Evolutionary conservation across 1,284 basidiomycete species (phyloP), one percentile per base, ranked within the genome.

Genomic region (Cutaneotrichosporon sp.): DNA sequence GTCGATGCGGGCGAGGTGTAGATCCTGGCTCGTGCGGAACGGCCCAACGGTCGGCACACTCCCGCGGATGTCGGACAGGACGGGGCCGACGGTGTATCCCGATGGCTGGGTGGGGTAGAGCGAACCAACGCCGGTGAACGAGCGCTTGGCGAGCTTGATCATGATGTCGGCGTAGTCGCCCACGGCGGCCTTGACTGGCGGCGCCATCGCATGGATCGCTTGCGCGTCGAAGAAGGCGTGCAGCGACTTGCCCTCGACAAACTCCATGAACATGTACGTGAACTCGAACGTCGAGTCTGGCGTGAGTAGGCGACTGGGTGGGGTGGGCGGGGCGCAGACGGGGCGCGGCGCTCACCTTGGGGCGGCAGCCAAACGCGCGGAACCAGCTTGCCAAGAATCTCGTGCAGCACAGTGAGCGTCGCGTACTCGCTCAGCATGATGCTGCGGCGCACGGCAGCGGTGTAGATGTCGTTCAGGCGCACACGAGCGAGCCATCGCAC

Each of bases 381-480:
- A 13, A 45, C 38, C 16, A 54, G 53, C 25, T 29, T 27, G 16
- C 24, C 38, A 14, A 43, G 38, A 14, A 22, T 20, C 22, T 54
- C 53, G 4, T 43, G 53, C 22, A 57, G 22, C 9, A 22, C 33
- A 33, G n/a, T 31, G 14, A 50, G 22, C 4, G 45, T 57, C 24
- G 55, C 55, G 22, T 36, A 49, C 47, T 57, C 55, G 55, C 55
- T 57, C 16, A 57, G 34, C 45, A 57, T 49, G 47, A 49, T 36
- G 6, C 14, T 34, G 18, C 55, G 46, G 2, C 55, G 55, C 13
- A 49, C 46, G 11, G n/a, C 24, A 1, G 46, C 22, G 2, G 55
- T 36, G 34, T 49, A 49, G 13, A 57, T 36, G 34, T 57, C 47
- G 22, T 43, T 57, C 9, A 49, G 31, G 10, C 55, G 55, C 22